Conservation (phyloP, 164 flowering plant genomes). For the Cinnamomum chago region DNA sequence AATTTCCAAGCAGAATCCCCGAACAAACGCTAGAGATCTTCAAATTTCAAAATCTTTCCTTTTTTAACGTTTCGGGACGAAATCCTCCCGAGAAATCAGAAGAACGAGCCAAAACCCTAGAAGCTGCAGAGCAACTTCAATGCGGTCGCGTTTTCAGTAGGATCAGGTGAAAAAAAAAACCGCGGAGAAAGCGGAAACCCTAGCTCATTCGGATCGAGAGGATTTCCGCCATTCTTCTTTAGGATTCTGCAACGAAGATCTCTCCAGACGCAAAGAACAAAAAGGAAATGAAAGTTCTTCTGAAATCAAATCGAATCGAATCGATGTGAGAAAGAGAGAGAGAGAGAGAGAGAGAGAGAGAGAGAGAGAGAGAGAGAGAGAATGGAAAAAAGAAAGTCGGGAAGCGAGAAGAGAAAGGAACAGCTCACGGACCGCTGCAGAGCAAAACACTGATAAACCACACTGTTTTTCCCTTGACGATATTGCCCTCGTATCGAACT, state of each 20-base stretch:
- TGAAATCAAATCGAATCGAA: neutral
- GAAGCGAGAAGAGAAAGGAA: neutral
- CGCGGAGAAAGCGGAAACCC: neutral
- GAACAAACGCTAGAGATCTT: neutral
- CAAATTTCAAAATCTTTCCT: neutral
- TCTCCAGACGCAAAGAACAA: neutral
- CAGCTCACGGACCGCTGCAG: slow-evolving; percentile 1
- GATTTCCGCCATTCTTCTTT: neutral
- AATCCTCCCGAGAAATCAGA: neutral
- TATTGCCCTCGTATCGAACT: neutral
- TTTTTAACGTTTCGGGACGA: neutral
- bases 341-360: neutral
- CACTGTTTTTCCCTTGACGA: slow-evolving; percentile 3
- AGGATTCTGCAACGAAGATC: neutral
- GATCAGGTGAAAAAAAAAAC: neutral
- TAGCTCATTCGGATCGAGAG: neutral
- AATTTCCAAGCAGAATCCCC: neutral
- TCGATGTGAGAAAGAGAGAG: neutral
- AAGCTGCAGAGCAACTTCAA: neutral
- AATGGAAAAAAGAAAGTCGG: neutral
- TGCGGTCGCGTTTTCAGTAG: neutral
- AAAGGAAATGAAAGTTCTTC: neutral
- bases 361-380: neutral
- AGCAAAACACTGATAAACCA: slow-evolving; percentile 12
- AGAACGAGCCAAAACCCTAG: neutral